Base-by-base conservation (phyloP, 2,329 filamentous ascomycete species). In the Neoarthrinium moseri region DNA sequence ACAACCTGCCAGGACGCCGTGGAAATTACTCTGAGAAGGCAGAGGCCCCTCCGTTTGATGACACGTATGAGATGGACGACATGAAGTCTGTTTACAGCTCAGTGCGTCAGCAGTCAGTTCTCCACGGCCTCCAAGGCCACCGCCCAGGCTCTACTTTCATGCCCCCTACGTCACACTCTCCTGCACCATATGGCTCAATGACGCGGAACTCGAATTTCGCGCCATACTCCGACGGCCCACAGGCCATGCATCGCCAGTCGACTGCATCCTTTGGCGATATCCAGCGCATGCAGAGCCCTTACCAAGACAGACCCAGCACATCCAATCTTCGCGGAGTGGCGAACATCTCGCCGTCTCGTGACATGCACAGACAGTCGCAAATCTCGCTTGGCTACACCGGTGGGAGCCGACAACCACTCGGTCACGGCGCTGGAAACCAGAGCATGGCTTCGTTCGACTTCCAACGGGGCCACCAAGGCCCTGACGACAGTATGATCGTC, bases 11-110 rank as follows among this genome's bases (percentile, higher is more conserved):
- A 26, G 94, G 94, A 15, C 89, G 92, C 49, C 90, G 94, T 49
- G 91, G 91, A 44, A 78, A 81, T 23, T 73, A 75, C 43, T 70
- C 73, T 29, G 87, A 88, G 67, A 89, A 90, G 70, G 57, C 44
- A 50, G 77, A 82, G 20, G 80, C 77, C 35, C 37, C 36, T 12
- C 47, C 47, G 8, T 91, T 89, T 57, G 81, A 85, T 32, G 87
- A 92, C 51, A 83, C 86, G 52, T 95, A 91, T 60, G 94, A 99
- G 69, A 91, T 97, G 86, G 95, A 99, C 64, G 94, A 99, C 66
- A 95, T 97, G 78, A 91, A 90, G 65, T 96, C 91, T 1, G 85
- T 95, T 49, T 97, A 97, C 74, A 96, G 91, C 5, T 95, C 91
- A 1, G 89, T 91, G 49, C 92, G 78, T 74, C 91, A 66, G 78